Evolutionary conservation across 768 basidiomycete genomes (phyloP).

Genomic region (Hemileccinum impolitum): DNA sequence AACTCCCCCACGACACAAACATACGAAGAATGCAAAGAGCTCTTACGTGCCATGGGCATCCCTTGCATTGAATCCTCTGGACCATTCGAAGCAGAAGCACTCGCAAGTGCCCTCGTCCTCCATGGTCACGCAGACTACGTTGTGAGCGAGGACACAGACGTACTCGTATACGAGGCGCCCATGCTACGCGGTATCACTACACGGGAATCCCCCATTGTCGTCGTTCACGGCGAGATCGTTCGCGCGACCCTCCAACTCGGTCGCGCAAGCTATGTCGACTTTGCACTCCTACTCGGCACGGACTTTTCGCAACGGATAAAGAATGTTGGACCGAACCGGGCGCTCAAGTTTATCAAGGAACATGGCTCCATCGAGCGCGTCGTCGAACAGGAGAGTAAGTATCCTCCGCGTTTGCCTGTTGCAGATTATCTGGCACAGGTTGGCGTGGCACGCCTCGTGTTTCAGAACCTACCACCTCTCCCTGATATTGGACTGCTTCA

Average conservation of each 20-base stretch:
- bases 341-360: slow-evolving; percentile 70
- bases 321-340: slow-evolving; percentile 74
- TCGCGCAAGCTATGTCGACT: slow-evolving; percentile 67
- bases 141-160: slow-evolving; percentile 89
- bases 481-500: slow-evolving; percentile 41
- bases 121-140: slow-evolving; percentile 82
- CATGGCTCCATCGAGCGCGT: slow-evolving; percentile 73
- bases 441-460: slow-evolving; percentile 57
- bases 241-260: slow-evolving; percentile 56
- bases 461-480: slow-evolving; percentile 61
- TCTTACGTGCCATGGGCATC: slow-evolving; percentile 79
- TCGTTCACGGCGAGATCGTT: slow-evolving; percentile 63
- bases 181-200: slow-evolving; percentile 75
- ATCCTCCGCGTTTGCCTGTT: slow-evolving; percentile 44
- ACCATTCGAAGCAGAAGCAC: slow-evolving; percentile 80
- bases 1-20: slow-evolving; percentile 60
- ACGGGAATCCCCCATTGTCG: slow-evolving; percentile 52
- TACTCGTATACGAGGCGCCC: slow-evolving; percentile 78
- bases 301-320: slow-evolving; percentile 87
- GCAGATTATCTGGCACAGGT: slow-evolving; percentile 65
- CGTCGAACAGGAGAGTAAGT: slow-evolving; percentile 50
- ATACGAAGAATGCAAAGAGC: slow-evolving; percentile 66
- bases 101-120: slow-evolving; percentile 75
- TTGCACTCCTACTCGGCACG: slow-evolving; percentile 83
- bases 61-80: slow-evolving; percentile 67